Evolutionary conservation across 1,284 basidiomycete genomes (phyloP), one percentile per base, ranked within the genome.

Genomic region (Melampsora larici-populina): DNA sequence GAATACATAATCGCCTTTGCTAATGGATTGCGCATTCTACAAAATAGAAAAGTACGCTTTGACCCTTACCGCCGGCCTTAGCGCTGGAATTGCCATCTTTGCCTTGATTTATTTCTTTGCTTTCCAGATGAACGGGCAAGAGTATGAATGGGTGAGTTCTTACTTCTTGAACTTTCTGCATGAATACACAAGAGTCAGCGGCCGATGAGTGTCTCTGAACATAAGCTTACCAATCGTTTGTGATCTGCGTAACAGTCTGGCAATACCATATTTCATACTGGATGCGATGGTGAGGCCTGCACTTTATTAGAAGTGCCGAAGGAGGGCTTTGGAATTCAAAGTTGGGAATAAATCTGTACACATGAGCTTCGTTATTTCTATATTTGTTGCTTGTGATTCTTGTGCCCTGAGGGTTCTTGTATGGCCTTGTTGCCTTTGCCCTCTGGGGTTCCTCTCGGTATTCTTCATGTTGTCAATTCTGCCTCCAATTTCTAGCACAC

Each of bases 21-120:
- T 31, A 17, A 46, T 46, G 15, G 13, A 17, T 46, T 17, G 43
- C 15, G 15, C 9, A 24, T 26, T 24, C 4, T 26, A 24, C 55
- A 24, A 60, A 60, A 60, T 60, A 77, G 74, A 77, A 62, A 77
- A 77, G 62, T 77, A 77, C 26, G 74, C 74, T 15, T 49, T 77
- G 40, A 77, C 74, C 17, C 58, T 77, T 15, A 77, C 66, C 18
- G 74, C 74, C 36, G 74, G 74, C 21, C 33, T 77, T 13, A 65
- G 74, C 11, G 51, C 74, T 24, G 74, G 74, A 0, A 55, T 77
- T n/a, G 74, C 74, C 24, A 31, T 77, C 21, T 77, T 77, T 60
- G 74, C 65, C 24, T 55, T 77, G 51, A n/a, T 77, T 1, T 77
- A 77, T 48, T 77, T 77, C 66, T 77, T 77, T 46, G 49, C 60